Evolutionary conservation across 441 rosid genomes (phyloP).

Genomic region (Gossypium schwendimanii): DNA sequence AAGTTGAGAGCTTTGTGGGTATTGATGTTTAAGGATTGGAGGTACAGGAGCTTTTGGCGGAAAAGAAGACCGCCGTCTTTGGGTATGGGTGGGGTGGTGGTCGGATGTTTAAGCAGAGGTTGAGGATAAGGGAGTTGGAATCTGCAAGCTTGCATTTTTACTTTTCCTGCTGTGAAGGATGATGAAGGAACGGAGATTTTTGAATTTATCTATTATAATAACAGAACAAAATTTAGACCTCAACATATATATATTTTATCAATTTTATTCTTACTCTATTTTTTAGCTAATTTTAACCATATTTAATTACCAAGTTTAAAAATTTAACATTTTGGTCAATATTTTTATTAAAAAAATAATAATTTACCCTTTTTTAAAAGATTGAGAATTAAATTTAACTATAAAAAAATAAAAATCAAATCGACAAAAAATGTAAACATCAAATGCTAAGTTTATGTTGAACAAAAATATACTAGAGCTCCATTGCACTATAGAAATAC

Average conservation of each 20-base stretch:
- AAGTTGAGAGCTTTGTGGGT: slow-evolving; percentile 52
- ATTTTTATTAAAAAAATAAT: too few species aligned
- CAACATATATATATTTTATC: too few species aligned
- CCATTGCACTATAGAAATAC: not conserved
- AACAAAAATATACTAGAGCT: not conserved
- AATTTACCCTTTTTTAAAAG: too few species aligned
- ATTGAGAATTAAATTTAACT: too few species aligned
- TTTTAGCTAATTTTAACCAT: too few species aligned
- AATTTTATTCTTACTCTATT: too few species aligned
- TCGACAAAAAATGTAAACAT: too few species aligned
- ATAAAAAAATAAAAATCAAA: too few species aligned
- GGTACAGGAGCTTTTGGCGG: slow-evolving; percentile 61
- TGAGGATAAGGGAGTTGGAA: slow-evolving; percentile 4
- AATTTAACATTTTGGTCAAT: too few species aligned
- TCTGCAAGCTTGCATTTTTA: not conserved
- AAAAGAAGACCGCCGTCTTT: slow-evolving; percentile 57
- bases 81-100: slow-evolving; percentile 8
- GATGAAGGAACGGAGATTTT: not conserved
- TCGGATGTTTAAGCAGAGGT: slow-evolving; percentile 5
- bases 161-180: not conserved
- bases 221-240: too few species aligned
- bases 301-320: too few species aligned
- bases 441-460: not conserved
- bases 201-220: too few species aligned
- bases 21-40: slow-evolving; percentile 52